These are phyloP conservation scores for Saccharomyces uvarum DNA, from an alignment of 1,139 yeast genomes.

Conservation along the genomic window DNA sequence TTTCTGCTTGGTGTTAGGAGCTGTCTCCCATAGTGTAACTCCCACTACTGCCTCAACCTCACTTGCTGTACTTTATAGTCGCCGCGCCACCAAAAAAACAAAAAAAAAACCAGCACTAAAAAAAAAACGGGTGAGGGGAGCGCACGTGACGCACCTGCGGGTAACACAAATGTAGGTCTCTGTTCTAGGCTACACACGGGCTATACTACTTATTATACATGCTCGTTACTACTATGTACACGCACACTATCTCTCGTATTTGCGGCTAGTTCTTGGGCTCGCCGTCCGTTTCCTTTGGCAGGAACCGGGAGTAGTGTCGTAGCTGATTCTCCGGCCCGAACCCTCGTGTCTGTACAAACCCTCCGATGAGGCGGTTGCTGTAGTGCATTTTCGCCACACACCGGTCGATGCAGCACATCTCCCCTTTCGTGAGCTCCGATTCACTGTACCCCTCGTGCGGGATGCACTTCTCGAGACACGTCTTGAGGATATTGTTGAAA, in stretches of 20 bases:
- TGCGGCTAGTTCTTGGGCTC: not conserved
- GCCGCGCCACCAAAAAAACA: not conserved
- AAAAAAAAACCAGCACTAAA: not conserved
- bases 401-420: constrained; percentile 63
- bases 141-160: not conserved
- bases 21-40: not conserved
- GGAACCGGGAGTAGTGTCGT: constrained; percentile 21
- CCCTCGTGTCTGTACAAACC: constrained; percentile 34
- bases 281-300: not conserved
- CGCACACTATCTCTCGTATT: not conserved
- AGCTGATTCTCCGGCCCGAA: constrained; percentile 26
- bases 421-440: constrained; percentile 72
- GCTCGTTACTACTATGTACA: not conserved
- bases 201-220: not conserved
- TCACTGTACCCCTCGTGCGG: constrained; percentile 67
- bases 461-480: constrained; percentile 66
- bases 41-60: not conserved
- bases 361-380: constrained; percentile 58
- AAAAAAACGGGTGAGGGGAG: not conserved
- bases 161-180: not conserved
- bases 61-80: not conserved
- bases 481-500: constrained; percentile 48
- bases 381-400: constrained; percentile 69
- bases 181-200: not conserved
- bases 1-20: not conserved